Base-by-base conservation (phyloP, 73 alveolate species). In the Tetrahymena malaccensis region DNA sequence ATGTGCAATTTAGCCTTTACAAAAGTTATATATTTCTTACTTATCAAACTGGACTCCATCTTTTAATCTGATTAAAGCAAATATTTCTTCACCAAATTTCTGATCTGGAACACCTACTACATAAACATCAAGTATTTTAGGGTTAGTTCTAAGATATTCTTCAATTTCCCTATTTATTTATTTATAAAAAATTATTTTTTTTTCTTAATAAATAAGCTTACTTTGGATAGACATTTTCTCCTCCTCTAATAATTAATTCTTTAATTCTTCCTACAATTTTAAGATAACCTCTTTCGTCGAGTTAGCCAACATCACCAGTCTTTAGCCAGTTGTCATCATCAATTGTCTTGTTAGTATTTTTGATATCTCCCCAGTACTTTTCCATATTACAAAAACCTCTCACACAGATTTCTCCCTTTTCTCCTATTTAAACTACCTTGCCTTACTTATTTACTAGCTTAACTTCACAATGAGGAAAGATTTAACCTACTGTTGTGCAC, bases 161-260 rank as follows among this genome's bases (percentile, higher is more conserved):
- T 98, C 99, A 35, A 98, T 94, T 93, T 98, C 99, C 43, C 89
- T 70, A 50, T 50, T 70, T 70, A 40, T 40, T 40, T 40, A 40
- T 70, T 70, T 70, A 70, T 25, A 12, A 11, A 27, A 19, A 70
- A 70, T 0, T 7, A 4, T 70, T 70, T 19, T 22, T 70, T 25
- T 25, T 11, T 9, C 33, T 56, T 22, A 56, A 56, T 13, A 21
- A 22, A 4, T 3, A 56, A 25, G 1, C 6, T 56, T 70, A 70
- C 89, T 93, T 96, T 3, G 99, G 99, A 96, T 95, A 98, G 40
- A 98, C 96, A 93, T 98, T 98, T 44, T 98, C 99, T 16, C 99
- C 99, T 43, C 99, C 99, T 84, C 99, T 97, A 3, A 98, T 98
- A 33, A 98, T 98, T 98, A 98, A 94, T 55, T 98, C 99, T 84